These are phyloP conservation scores for Aspergillus intermedius DNA, from an alignment of 2,329 filamentous ascomycete genomes.

Conservation along the genomic window DNA sequence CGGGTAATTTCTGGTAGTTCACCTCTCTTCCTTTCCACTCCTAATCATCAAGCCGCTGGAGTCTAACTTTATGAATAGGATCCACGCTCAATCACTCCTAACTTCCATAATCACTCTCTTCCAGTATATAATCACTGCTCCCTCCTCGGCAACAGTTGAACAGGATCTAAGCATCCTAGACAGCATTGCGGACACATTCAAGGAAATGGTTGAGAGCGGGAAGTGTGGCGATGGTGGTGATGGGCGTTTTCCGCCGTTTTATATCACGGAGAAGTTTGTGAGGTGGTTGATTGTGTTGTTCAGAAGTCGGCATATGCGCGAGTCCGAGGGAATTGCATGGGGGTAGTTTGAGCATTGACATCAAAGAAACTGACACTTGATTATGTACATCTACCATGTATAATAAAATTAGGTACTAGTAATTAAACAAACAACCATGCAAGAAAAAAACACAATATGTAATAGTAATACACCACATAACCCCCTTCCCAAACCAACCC, in stretches of 20 bases:
- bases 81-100: slow-evolving; percentile 18
- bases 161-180: slow-evolving; percentile 15
- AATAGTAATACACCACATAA: too few species aligned
- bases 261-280: slow-evolving; percentile 13
- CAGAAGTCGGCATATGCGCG: too few species aligned
- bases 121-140: slow-evolving; percentile 13
- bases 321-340: too few species aligned
- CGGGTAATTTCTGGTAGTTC: slow-evolving; percentile 18
- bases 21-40: neutral
- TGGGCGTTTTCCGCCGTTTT: slow-evolving; percentile 15
- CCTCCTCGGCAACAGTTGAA: slow-evolving; percentile 7
- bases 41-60: neutral
- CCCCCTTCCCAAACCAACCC: too few species aligned
- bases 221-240: slow-evolving; percentile 3
- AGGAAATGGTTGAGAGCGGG: slow-evolving; percentile 3
- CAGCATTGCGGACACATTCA: slow-evolving; percentile 9
- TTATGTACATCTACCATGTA: too few species aligned
- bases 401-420: too few species aligned
- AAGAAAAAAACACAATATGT: too few species aligned
- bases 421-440: too few species aligned
- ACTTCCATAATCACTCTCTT: slow-evolving; percentile 17
- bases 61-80: slow-evolving; percentile 7
- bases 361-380: too few species aligned
- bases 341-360: too few species aligned
- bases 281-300: slow-evolving; percentile 6